A percentile compares a stretch with the other conserved stretches of the same genome.
Evolutionary conservation across 345 rosid species (phyloP).

Genomic region (Camelina neglecta): DNA sequence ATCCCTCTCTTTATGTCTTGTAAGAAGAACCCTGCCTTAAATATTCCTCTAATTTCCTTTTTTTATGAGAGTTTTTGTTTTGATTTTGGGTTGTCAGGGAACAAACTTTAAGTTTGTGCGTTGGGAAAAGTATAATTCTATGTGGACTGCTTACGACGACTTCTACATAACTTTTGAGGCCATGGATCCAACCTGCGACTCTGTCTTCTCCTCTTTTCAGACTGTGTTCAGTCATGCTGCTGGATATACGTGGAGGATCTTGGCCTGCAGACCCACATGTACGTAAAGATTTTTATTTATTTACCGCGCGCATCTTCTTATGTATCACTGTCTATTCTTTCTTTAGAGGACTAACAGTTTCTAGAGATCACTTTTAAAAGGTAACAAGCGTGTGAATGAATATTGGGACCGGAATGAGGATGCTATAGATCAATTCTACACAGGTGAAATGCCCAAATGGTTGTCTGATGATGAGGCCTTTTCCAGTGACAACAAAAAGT

Average conservation of each 20-base stretch:
- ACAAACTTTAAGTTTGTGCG: constrained; percentile 2
- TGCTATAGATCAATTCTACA: constrained; percentile 7
- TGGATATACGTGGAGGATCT: not conserved
- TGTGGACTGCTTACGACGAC: not conserved
- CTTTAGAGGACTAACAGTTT: constrained; percentile 7
- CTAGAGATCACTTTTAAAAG: constrained; percentile 9
- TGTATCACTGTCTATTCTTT: not conserved
- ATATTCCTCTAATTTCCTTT: not conserved
- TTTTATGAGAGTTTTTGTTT: not conserved
- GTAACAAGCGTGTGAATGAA: not conserved
- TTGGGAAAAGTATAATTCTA: not conserved
- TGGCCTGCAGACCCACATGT: constrained; percentile 13
- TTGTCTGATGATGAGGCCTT: constrained; percentile 9
- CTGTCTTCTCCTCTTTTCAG: not conserved
- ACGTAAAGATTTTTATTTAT: not conserved
- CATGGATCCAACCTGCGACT: not conserved
- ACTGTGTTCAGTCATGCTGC: not conserved
- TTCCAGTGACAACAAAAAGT: not conserved
- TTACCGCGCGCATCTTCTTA: not conserved
- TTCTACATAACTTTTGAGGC: constrained; percentile 6
- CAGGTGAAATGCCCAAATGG: constrained; percentile 9
- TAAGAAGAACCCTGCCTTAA: not conserved
- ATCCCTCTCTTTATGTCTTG: not conserved
- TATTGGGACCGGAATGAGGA: not conserved
- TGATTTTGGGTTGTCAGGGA: not conserved